Evolutionary conservation across 31 red algal species (phyloP).

Genomic region (Odonthalia washingtoniensis): DNA sequence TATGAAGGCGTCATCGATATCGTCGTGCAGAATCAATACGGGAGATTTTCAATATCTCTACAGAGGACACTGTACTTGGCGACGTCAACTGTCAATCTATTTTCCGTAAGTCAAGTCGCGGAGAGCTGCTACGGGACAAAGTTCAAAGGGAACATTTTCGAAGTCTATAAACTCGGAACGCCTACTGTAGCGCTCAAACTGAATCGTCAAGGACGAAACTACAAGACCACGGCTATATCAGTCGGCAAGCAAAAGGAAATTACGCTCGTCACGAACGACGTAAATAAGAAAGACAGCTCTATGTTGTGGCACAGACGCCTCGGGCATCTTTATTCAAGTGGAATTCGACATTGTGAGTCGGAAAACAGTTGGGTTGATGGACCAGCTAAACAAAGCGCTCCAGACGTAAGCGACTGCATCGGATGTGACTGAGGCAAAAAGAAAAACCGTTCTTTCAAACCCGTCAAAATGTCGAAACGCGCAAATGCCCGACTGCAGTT

Average conservation of each 20-base stretch:
- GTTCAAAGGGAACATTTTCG: not conserved
- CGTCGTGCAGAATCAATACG: not conserved
- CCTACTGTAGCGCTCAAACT: not conserved
- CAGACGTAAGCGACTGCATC: not conserved
- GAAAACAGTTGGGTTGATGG: not conserved
- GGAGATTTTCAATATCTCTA: not conserved
- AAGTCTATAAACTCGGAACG: not conserved
- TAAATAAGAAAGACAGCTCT: not conserved
- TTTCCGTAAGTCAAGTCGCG: slow-evolving; percentile 6
- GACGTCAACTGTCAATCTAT: not conserved
- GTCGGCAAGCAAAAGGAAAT: too few relatives aligned
- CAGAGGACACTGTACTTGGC: slow-evolving; percentile 11
- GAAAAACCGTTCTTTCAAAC: slow-evolving; percentile 5
- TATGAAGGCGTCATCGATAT: not conserved
- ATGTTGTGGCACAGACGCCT: not conserved
- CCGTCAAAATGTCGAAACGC: not conserved
- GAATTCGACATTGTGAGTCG: not conserved
- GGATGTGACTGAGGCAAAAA: slow-evolving; percentile 20
- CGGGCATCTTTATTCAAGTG: not conserved
- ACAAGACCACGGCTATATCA: not conserved
- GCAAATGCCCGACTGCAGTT: not conserved
- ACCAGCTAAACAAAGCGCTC: not conserved
- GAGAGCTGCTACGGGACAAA: not conserved
- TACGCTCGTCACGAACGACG: not conserved
- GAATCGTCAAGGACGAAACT: not conserved